Base-by-base conservation (phyloP, 2,329 filamentous ascomycete species). In the Colletotrichum somersetense region DNA sequence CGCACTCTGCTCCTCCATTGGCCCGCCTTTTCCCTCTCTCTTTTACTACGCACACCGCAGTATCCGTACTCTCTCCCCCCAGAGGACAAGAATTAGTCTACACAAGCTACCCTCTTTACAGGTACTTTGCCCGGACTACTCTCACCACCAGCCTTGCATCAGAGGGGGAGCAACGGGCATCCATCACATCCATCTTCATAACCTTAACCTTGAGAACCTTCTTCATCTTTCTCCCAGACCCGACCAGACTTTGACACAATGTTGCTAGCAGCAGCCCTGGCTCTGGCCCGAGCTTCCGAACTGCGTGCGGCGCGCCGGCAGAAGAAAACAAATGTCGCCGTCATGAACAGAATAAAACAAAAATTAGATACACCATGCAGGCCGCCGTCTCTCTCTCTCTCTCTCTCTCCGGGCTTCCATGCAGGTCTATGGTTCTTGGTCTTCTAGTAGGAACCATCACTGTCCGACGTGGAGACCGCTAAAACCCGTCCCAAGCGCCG, bases 111-210 rank as follows among this genome's bases (percentile, higher is more conserved):
- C 30, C 30, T 30, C 30, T 30, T 30, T 4, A 30, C 30, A 30
- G 30, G 30, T 38, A 40, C 38, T 40, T 14, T 14, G 14, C 38
- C 38, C 35, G 35, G 8, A 38, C 35, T 38, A 38, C 35, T 38
- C 35, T 20, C 68, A 72, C 69, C 65, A 68, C 69, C 56, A 52
- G 52, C 65, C 52, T 63, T 44, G 67, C 68, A 67, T 42, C 20
- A n/a, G n/a, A n/a, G n/a, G n/a, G n/a, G n/a, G n/a, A n/a, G n/a
- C n/a, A n/a, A n/a, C n/a, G n/a, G n/a, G n/a, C n/a, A n/a, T 7
- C 2, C 7, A 35, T 30, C 26, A 3, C 26, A 3, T 30, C 26
- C 35, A 10, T 35, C 10, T 7, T 35, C 35, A 38, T 11, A 38
- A 38, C 35, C 35, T 11, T 38, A 35, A 8, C 10, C 6, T 10